phyloP scores from a whole-genome alignment of 306 rosid genomes.

The Cicer cuneatum region DNA sequence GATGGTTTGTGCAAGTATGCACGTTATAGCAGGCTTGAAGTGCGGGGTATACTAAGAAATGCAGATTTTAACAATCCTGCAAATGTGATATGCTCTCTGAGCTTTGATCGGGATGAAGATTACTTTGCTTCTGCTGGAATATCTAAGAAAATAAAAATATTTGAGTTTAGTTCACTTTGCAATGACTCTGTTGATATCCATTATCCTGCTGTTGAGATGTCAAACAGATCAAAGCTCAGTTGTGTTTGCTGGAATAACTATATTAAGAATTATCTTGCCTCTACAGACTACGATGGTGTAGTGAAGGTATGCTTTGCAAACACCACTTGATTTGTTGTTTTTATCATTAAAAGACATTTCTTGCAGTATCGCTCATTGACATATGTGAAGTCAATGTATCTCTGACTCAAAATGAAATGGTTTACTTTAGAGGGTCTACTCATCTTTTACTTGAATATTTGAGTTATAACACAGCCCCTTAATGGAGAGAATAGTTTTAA shows the following conservation, averaged over 20 bases:
- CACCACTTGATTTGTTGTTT: slow-evolving; percentile 35
- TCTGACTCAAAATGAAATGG: slow-evolving; percentile 26
- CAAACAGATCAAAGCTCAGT: slow-evolving; percentile 81
- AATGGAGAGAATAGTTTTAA: neutral
- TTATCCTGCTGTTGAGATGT: slow-evolving; percentile 86
- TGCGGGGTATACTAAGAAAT: slow-evolving; percentile 80
- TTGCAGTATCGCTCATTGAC: slow-evolving; percentile 38
- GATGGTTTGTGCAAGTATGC: slow-evolving; percentile 96
- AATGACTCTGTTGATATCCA: slow-evolving; percentile 82
- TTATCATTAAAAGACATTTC: slow-evolving; percentile 25
- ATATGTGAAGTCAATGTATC: slow-evolving; percentile 6
- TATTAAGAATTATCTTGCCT: slow-evolving; percentile 89
- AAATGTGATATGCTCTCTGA: slow-evolving; percentile 83
- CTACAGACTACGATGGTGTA: slow-evolving; percentile 86
- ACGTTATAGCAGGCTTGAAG: slow-evolving; percentile 82
- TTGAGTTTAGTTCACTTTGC: slow-evolving; percentile 76
- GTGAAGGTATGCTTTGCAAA: slow-evolving; percentile 73
- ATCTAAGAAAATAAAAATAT: slow-evolving; percentile 86
- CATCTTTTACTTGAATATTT: slow-evolving; percentile 14
- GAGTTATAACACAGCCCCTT: neutral
- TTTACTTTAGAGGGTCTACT: slow-evolving; percentile 9
- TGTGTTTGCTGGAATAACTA: slow-evolving; percentile 97
- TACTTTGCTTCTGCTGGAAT: slow-evolving; percentile 95
- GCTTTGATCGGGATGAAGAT: slow-evolving; percentile 93
- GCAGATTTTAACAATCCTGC: slow-evolving; percentile 77